These are phyloP conservation scores for Colletotrichum chlorophyti DNA, from an alignment of 2,329 filamentous ascomycete species.

Conservation along the genomic window DNA sequence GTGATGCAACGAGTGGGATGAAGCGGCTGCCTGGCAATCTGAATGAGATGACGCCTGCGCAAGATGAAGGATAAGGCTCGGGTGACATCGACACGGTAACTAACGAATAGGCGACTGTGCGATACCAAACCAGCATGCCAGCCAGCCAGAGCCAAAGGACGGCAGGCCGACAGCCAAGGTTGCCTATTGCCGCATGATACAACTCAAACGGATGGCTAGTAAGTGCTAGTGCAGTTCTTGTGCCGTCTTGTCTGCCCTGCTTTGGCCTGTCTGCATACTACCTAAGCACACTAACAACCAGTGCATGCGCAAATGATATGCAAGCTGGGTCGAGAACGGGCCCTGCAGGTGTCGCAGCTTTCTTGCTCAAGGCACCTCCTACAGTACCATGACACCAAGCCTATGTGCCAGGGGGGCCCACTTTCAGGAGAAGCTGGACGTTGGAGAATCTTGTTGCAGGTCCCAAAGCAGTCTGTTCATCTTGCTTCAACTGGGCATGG, in stretches of 20 bases:
- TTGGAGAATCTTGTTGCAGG: slow-evolving; percentile 26
- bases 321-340: slow-evolving; percentile 24
- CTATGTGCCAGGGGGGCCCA: slow-evolving; percentile 13
- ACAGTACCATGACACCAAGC: no score
- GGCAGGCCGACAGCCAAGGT: neutral
- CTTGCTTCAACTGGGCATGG: slow-evolving; percentile 29
- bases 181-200: slow-evolving; percentile 1
- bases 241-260: no score
- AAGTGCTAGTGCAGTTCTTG: no score
- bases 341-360: slow-evolving; percentile 18
- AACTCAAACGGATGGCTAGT: neutral
- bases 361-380: no score
- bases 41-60: neutral
- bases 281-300: no score
- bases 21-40: neutral
- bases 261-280: no score
- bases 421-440: slow-evolving; percentile 27
- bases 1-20: neutral
- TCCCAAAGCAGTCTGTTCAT: slow-evolving; percentile 27
- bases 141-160: no score
- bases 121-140: neutral
- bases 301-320: neutral
- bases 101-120: slow-evolving; percentile 4
- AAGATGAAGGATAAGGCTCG: neutral
- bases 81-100: neutral